Evolutionary conservation across 805 yeast species (phyloP), one percentile per base, ranked within the genome.

Genomic region (Pichia paraexigua): DNA sequence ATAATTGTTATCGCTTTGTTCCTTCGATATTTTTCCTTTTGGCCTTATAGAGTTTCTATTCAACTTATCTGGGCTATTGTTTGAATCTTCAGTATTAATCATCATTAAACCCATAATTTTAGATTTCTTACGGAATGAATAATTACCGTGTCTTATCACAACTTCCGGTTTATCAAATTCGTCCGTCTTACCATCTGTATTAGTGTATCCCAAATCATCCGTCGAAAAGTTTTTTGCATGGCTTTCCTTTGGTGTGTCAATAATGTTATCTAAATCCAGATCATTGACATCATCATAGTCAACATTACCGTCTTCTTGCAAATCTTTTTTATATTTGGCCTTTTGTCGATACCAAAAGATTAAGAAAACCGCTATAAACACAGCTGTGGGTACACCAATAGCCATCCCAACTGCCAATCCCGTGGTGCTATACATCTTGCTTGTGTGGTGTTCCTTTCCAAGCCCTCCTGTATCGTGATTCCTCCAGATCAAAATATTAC

Each of bases 341-440:
- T 67, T 72, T 50, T 72, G 69, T 43, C 73, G 66, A 30, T 62
- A 52, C 71, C 75, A 71, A 51, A 74, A 68, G 12, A 54, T 55
- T 2, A 65, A 32, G 0, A 73, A 67, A 2, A 74, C 63, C 0
- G 68, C 18, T 1, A 72, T 13, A 1, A 74, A 72, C 11, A 75
- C 55, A 5, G 68, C 71, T n/a, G 70, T 58, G 0, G 82, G 82
- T 24, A 78, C 67, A 35, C 80, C 82, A 5, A 78, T 76, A 3
- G 81, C 78, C 55, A 78, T 71, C 2, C 80, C 81, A 3, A 77
- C 80, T 1, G 80, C 77, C 10, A 71, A 54, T 15, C 63, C 60
- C 5, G 69, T 66, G 8, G 53, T 48, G 22, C 35, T 50, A 18
- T 35, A 49, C 52, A 49, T 49, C 12, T 8, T 37, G 12, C 18